Evolutionary conservation across 116 monocot species (phyloP).

Genomic region (Trichopus zeylanicus): DNA sequence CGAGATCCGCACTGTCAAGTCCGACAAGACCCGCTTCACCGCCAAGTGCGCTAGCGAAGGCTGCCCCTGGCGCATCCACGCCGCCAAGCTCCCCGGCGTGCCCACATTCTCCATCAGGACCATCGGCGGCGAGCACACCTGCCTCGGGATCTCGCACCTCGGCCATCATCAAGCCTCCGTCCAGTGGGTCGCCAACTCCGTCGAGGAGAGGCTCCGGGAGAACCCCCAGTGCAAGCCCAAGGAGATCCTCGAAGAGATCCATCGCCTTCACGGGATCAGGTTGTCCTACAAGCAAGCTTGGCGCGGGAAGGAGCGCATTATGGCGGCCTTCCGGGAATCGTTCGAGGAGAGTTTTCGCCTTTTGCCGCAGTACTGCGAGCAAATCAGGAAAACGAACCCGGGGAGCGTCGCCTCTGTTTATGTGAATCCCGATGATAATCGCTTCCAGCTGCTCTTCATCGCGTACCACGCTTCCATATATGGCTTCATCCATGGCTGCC

Average conservation of each 20-base stretch:
- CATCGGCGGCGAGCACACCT: constrained; percentile 70
- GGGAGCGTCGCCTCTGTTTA: constrained; percentile 80
- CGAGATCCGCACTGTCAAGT: constrained; percentile 95
- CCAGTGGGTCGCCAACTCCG: constrained; percentile 93
- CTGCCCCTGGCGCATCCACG: constrained; percentile 93
- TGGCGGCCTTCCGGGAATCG: constrained; percentile 86
- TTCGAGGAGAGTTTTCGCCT: constrained; percentile 95
- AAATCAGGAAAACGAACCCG: constrained; percentile 68
- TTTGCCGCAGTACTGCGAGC: constrained; percentile 86
- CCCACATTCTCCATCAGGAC: constrained; percentile 94
- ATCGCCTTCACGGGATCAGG: constrained; percentile 88
- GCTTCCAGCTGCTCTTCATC: constrained; percentile 74
- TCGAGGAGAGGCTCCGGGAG: constrained; percentile 87
- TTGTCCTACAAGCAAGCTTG: constrained; percentile 97
- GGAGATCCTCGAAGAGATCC: constrained; percentile 97
- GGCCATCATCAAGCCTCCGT: constrained; percentile 98
- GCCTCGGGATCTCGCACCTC: constrained; percentile 73
- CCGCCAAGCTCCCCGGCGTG: constrained; percentile 93
- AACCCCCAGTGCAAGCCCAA: constrained; percentile 96
- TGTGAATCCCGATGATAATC: constrained; percentile 72
- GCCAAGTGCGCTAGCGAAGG: constrained; percentile 79
- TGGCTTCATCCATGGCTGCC: constrained; percentile 88
- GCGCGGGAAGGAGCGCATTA: constrained; percentile 96
- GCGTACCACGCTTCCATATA: constrained; percentile 88
- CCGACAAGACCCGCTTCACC: constrained; percentile 89